Evolutionary conservation across 305 asterid genomes (phyloP), one percentile per base, ranked within the genome.

Genomic region (Fraxinus sp.): DNA sequence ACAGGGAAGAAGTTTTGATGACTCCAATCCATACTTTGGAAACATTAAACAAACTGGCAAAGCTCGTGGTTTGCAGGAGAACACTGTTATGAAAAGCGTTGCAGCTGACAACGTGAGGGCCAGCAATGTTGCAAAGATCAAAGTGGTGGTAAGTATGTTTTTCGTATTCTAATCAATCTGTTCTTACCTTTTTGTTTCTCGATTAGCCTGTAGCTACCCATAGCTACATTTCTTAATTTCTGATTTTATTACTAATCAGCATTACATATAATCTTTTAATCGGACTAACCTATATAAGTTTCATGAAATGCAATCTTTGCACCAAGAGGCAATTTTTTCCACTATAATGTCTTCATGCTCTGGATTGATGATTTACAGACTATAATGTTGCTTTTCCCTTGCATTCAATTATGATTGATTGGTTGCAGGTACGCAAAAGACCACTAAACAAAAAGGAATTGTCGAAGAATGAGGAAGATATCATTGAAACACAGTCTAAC

Each of bases 121-220:
- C 76, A 92, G 95, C 88, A 97, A 90, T 81, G 98, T 94, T 78
- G 99, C 98, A 76, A 97, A 97, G 89, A 97, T 97, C 82, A 97
- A 97, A 94, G 99, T 97, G 30, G 99, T 97, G 98, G 99, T 95
- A 86, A 78, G 97, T 82, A 68, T 37, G 37, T 79, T 79, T 80
- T 66, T 26, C 35, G 2, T 10, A 49, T 77, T n/a, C 77, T 7
- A 80, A 14, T 83, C 70, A 13, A 10, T 77, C 77, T 33, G 62
- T 76, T 75, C 49, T 75, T 77, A 79, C 66, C 77, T 46, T 83
- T 80, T 57, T 72, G 18, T 68, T 5, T 68, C 49, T 24, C 46
- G 35, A 81, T 83, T 79, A 41, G 55, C 77, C 52, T 24, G 76
- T 14, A 64, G 68, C 68, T 81, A 41, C 36, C 0, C 11, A 37